Percentiles rank a stretch among this genome's conserved stretches.
phyloP scores from a whole-genome alignment of 495 filamentous ascomycete species.

The Mytilinidion resinicola region DNA sequence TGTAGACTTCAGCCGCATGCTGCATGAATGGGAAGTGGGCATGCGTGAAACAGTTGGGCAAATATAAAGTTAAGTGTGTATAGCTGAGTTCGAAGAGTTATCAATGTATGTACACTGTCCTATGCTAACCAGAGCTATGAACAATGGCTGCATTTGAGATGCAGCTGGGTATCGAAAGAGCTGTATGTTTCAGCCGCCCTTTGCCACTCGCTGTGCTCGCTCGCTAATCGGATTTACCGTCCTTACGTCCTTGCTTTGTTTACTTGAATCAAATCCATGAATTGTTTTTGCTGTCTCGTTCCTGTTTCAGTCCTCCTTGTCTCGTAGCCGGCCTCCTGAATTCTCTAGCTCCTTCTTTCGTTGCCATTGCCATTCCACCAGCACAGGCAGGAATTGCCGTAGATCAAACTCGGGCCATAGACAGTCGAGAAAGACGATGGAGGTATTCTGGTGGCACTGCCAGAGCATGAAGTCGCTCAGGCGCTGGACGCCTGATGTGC shows the following conservation, averaged over 20 bases:
- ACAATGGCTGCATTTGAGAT: neutral
- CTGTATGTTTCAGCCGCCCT: neutral
- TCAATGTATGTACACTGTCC: neutral
- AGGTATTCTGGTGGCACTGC: conserved; percentile 89
- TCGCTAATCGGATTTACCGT: neutral
- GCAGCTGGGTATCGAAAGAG: neutral
- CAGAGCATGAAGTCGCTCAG: conserved; percentile 98
- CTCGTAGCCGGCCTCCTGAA: conserved; percentile 14
- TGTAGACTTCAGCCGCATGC: too few relatives aligned
- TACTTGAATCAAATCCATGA: neutral
- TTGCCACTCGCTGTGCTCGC: too few relatives aligned
- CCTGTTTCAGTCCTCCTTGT: conserved; percentile 4
- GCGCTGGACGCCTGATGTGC: conserved; percentile 86
- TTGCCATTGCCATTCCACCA: conserved; percentile 85
- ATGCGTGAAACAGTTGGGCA: too few relatives aligned
- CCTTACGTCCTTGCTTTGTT: neutral
- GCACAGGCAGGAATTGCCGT: conserved; percentile 86
- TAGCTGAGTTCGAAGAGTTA: too few relatives aligned
- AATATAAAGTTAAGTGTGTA: too few relatives aligned
- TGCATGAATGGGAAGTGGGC: too few relatives aligned
- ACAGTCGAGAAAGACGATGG: conserved; percentile 85
- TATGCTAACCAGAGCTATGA: neutral
- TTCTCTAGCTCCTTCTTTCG: conserved; percentile 43
- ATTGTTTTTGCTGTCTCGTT: neutral
- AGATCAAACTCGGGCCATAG: conserved; percentile 96